Conservation (phyloP, 192 early-diverging fungal genomes). For the Rhizophlyctis rosea region DNA sequence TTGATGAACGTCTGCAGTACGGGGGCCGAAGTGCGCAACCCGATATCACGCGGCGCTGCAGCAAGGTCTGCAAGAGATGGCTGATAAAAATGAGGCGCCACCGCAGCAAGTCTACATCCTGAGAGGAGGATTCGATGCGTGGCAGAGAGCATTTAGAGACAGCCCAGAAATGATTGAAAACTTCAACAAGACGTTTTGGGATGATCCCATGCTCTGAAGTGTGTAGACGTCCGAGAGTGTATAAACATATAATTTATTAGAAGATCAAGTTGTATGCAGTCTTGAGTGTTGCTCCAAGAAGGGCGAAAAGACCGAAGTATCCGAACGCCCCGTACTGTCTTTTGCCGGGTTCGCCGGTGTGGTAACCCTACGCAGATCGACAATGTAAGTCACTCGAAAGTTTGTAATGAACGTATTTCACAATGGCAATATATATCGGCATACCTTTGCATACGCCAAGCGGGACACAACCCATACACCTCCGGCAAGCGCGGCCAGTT, state of each 20-base stretch:
- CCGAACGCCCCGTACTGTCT: slow-evolving; percentile 46
- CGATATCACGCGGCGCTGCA: slow-evolving; percentile 16
- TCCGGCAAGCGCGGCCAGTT: slow-evolving; percentile 50
- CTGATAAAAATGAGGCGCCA: neutral
- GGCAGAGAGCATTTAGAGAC: slow-evolving; percentile 24
- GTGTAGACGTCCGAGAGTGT: too few relatives aligned
- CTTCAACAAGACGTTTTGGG: slow-evolving; percentile 35
- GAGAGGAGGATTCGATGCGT: slow-evolving; percentile 36
- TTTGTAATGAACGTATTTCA: too few relatives aligned
- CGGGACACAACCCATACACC: slow-evolving; percentile 51
- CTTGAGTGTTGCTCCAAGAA: slow-evolving; percentile 42
- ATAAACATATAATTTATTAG: too few relatives aligned
- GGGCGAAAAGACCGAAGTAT: slow-evolving; percentile 49
- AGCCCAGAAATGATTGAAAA: slow-evolving; percentile 29
- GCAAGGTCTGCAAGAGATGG: neutral
- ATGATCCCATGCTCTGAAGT: too few relatives aligned
- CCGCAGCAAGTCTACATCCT: slow-evolving; percentile 37
- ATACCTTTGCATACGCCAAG: slow-evolving; percentile 52
- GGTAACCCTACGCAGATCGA: slow-evolving; percentile 2
- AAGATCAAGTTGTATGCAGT: slow-evolving; percentile 42
- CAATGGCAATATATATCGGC: slow-evolving; percentile 10
- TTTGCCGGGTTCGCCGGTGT: slow-evolving; percentile 59
- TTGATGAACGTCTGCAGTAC: slow-evolving; percentile 10
- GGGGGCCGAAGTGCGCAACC: slow-evolving; percentile 41
- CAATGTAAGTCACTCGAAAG: too few relatives aligned